phyloP scores from a whole-genome alignment of 192 early-diverging fungal species.

The Irineochytrium annulatum region DNA sequence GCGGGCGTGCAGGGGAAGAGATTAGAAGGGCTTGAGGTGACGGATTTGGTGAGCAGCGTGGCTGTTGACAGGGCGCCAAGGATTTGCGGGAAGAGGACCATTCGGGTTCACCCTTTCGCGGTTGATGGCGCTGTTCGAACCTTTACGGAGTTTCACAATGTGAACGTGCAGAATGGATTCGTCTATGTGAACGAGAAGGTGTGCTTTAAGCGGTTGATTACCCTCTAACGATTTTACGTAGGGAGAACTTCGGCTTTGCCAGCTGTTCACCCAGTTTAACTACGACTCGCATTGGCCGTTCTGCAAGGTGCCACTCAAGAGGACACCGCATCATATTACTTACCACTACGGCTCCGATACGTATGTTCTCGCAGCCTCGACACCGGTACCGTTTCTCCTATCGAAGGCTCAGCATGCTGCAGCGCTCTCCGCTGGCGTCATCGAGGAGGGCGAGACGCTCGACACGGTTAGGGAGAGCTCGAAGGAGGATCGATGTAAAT shows the following conservation, averaged over 20 bases:
- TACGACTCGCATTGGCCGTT: slow-evolving; percentile 75
- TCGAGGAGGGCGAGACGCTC: slow-evolving; percentile 56
- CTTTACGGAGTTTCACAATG: slow-evolving; percentile 76
- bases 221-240: slow-evolving; percentile 26
- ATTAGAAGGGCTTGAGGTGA: slow-evolving; percentile 17
- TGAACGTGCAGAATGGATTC: slow-evolving; percentile 75
- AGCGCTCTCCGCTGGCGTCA: slow-evolving; percentile 49
- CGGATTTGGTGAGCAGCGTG: slow-evolving; percentile 12
- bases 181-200: slow-evolving; percentile 68
- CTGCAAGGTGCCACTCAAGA: slow-evolving; percentile 62
- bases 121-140: slow-evolving; percentile 59
- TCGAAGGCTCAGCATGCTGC: slow-evolving; percentile 57
- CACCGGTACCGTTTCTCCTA: slow-evolving; percentile 59
- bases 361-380: slow-evolving; percentile 73
- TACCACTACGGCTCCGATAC: slow-evolving; percentile 82
- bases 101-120: slow-evolving; percentile 70
- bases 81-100: slow-evolving; percentile 46
- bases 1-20: slow-evolving; percentile 25
- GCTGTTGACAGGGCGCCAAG: slow-evolving; percentile 25
- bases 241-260: slow-evolving; percentile 60
- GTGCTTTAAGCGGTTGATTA: slow-evolving; percentile 8
- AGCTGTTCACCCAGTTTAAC: slow-evolving; percentile 62
- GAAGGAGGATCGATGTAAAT: slow-evolving; percentile 37
- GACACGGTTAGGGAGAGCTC: slow-evolving; percentile 21
- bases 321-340: slow-evolving; percentile 69